phyloP scores from a whole-genome alignment of 148 eudicot genomes.

The Suaeda aralocaspica region DNA sequence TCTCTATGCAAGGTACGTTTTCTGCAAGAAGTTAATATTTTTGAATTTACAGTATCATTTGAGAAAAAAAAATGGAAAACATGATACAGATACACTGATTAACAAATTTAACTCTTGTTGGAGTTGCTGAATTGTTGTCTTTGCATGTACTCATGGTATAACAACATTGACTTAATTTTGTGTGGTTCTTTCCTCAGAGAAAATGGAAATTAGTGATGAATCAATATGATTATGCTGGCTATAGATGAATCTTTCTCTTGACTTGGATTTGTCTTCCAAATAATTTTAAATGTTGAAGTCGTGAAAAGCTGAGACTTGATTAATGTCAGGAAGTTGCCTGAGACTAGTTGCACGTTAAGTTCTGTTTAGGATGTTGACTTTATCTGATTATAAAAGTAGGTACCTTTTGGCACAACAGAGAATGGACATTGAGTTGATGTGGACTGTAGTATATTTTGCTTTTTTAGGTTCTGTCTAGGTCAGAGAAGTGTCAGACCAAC shows the following conservation, averaged over 20 bases:
- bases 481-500: no score
- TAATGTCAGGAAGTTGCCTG: no score
- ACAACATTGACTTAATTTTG: neutral
- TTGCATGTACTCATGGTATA: neutral
- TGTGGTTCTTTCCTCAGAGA: neutral
- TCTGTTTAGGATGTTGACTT: no score
- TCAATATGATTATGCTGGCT: neutral
- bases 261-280: neutral
- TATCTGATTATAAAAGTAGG: no score
- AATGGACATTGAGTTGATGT: neutral
- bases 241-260: neutral
- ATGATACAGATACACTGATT: neutral
- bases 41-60: neutral
- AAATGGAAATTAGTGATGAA: neutral
- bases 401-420: neutral
- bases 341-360: no score
- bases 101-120: neutral
- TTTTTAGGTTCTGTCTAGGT: neutral
- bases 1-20: slow-evolving; percentile 29
- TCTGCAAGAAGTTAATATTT: neutral
- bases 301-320: no score
- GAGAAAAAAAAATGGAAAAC: neutral
- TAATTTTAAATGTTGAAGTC: no score
- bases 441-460: neutral
- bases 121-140: neutral